Conservation (phyloP, 768 basidiomycete species). For the Xerocomellus amylosporus region DNA sequence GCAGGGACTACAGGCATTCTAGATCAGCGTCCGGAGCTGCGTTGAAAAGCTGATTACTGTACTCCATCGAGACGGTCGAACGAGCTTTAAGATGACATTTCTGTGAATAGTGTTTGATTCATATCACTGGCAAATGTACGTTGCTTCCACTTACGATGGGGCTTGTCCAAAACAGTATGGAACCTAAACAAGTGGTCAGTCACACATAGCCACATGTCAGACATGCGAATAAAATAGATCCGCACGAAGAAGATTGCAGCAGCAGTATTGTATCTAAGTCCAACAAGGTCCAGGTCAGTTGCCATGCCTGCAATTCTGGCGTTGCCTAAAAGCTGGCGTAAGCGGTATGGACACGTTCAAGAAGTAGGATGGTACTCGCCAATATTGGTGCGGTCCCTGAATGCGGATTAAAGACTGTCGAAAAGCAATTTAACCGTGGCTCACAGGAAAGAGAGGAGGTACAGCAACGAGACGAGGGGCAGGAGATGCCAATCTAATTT, state of each 20-base stretch:
- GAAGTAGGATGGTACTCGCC: slow-evolving; percentile 26
- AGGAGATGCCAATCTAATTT: slow-evolving; percentile 24
- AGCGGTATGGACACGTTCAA: background rate
- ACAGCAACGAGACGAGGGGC: slow-evolving; percentile 16
- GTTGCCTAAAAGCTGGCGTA: slow-evolving; percentile 32
- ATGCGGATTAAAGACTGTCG: background rate
- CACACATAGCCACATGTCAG: background rate
- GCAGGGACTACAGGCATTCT: slow-evolving; percentile 29
- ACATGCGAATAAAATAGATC: background rate
- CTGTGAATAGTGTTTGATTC: slow-evolving; percentile 14
- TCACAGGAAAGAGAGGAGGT: slow-evolving; percentile 21
- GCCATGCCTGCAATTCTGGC: slow-evolving; percentile 47
- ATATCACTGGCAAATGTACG: background rate
- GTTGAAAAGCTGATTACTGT: background rate
- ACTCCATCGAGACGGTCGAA: slow-evolving; percentile 36
- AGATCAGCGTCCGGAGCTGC: slow-evolving; percentile 3
- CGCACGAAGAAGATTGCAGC: slow-evolving; percentile 40
- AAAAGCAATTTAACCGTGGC: background rate
- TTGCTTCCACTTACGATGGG: slow-evolving; percentile 33
- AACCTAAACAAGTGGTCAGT: slow-evolving; percentile 22
- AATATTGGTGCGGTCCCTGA: slow-evolving; percentile 45
- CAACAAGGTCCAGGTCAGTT: slow-evolving; percentile 34
- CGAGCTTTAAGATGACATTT: slow-evolving; percentile 37
- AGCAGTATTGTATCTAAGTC: slow-evolving; percentile 37
- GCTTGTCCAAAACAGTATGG: slow-evolving; percentile 38